phyloP scores from a whole-genome alignment of 1,284 basidiomycete species.

The Pseudozyma hubeiensis region DNA sequence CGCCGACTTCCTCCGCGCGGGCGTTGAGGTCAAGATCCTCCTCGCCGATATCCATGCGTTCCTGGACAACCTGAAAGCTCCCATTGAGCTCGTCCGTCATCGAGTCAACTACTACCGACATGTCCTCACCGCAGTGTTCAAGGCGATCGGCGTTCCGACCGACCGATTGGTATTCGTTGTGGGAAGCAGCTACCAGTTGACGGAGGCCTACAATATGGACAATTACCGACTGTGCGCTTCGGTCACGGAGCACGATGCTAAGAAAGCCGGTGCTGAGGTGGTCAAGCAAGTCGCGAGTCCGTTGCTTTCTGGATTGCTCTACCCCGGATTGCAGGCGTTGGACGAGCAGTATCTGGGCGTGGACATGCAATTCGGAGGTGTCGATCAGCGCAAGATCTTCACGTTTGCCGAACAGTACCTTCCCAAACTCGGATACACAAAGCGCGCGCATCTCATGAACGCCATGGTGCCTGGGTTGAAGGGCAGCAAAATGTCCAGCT shows the following conservation, averaged over 20 bases:
- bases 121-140: slow-evolving; percentile 84
- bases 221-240: slow-evolving; percentile 89
- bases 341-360: slow-evolving; percentile 96
- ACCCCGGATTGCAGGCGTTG: slow-evolving; percentile 94
- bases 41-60: slow-evolving; percentile 97
- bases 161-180: slow-evolving; percentile 79
- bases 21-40: slow-evolving; percentile 89
- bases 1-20: slow-evolving; percentile 93
- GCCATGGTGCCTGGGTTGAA: slow-evolving; percentile 94
- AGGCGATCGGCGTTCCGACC: slow-evolving; percentile 88
- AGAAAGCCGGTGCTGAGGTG: slow-evolving; percentile 98
- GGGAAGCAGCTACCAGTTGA: slow-evolving; percentile 92
- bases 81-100: slow-evolving; percentile 89
- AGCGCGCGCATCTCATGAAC: slow-evolving; percentile 98
- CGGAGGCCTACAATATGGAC: slow-evolving; percentile 91
- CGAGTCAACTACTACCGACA: slow-evolving; percentile 91
- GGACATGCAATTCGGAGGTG: slow-evolving; percentile 98
- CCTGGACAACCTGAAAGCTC: slow-evolving; percentile 96
- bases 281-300: slow-evolving; percentile 97
- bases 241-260: slow-evolving; percentile 94
- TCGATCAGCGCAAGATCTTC: slow-evolving; percentile 99
- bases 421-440: slow-evolving; percentile 89
- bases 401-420: slow-evolving; percentile 96
- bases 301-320: slow-evolving; percentile 88
- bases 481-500: slow-evolving; percentile 99